phyloP scores from a whole-genome alignment of 176 grass and related monocot genomes.

The Microstegium vimineum region DNA sequence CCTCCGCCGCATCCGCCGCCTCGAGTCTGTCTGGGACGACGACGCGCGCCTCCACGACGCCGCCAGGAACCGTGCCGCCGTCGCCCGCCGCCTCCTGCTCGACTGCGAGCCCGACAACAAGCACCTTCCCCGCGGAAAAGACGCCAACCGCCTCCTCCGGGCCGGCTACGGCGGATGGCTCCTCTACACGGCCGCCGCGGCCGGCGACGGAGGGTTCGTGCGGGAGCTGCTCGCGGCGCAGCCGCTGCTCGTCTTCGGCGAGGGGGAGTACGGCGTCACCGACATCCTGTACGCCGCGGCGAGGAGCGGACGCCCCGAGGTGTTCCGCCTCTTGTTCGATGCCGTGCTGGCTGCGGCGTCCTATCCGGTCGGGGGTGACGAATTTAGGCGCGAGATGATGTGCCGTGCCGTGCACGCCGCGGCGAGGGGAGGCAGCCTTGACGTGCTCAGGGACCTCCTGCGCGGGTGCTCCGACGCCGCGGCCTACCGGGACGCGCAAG shows the following conservation, averaged over 20 bases:
- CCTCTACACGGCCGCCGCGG: slow-evolving; percentile 73
- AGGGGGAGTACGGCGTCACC: slow-evolving; percentile 93
- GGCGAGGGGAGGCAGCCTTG: slow-evolving; percentile 70
- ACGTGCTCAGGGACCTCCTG: slow-evolving; percentile 71
- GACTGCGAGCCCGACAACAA: slow-evolving; percentile 39
- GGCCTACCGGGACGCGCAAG: slow-evolving; percentile 60
- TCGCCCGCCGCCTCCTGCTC: slow-evolving; percentile 53
- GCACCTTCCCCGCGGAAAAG: background rate
- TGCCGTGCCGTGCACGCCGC: slow-evolving; percentile 73
- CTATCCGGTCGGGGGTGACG: background rate
- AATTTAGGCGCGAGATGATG: slow-evolving; percentile 66
- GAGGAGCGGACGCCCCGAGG: slow-evolving; percentile 48
- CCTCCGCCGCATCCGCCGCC: slow-evolving; percentile 80
- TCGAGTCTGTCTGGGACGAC: slow-evolving; percentile 92
- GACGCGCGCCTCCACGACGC: slow-evolving; percentile 49
- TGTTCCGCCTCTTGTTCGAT: slow-evolving; percentile 63
- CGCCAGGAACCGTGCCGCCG: slow-evolving; percentile 54
- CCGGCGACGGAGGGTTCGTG: slow-evolving; percentile 60
- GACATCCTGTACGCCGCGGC: slow-evolving; percentile 86
- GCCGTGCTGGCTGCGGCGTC: slow-evolving; percentile 18
- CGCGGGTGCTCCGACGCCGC: slow-evolving; percentile 45
- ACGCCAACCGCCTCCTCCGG: slow-evolving; percentile 32
- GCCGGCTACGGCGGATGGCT: slow-evolving; percentile 83
- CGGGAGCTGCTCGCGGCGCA: slow-evolving; percentile 57
- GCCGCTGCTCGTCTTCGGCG: slow-evolving; percentile 76